These are phyloP conservation scores for Ceratocystis lukuohia DNA, from an alignment of 2,329 filamentous ascomycete species.

Conservation along the genomic window DNA sequence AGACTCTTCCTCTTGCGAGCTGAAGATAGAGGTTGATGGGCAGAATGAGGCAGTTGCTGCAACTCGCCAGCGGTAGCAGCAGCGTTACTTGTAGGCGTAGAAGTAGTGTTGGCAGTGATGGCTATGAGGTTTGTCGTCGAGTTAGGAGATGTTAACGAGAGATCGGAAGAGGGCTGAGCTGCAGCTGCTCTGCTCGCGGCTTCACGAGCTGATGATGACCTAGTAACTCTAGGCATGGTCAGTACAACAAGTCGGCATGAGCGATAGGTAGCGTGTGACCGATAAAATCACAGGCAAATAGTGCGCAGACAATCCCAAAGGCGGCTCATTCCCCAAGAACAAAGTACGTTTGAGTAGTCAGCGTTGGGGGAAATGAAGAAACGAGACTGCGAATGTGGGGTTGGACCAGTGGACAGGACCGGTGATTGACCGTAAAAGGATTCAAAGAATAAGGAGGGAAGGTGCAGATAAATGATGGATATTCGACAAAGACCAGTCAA, in stretches of 20 bases:
- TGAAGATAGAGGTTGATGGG: neutral
- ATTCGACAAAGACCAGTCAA: no score
- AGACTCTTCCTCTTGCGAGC: constrained; percentile 66
- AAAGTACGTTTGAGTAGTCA: constrained; percentile 1
- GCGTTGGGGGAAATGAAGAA: neutral
- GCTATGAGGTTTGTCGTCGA: constrained; percentile 17
- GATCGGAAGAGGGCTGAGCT: constrained; percentile 28
- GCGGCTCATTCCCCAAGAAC: neutral
- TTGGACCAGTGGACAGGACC: neutral
- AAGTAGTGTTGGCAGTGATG: neutral
- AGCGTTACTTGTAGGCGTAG: neutral
- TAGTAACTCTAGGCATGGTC: constrained; percentile 65
- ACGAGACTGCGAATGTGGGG: neutral
- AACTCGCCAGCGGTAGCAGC: neutral
- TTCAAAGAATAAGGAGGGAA: neutral
- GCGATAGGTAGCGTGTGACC: constrained; percentile 6
- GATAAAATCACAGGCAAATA: constrained; percentile 11
- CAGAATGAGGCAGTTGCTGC: neutral
- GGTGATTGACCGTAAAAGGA: neutral
- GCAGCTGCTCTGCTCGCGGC: constrained; percentile 51
- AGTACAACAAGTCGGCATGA: constrained; percentile 8
- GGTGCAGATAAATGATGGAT: neutral
- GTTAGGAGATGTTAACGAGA: constrained; percentile 26
- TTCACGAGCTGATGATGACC: constrained; percentile 84
- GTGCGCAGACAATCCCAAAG: constrained; percentile 5